phyloP scores from a whole-genome alignment of 2,329 filamentous ascomycete genomes.

The Raffaelea arxii region DNA sequence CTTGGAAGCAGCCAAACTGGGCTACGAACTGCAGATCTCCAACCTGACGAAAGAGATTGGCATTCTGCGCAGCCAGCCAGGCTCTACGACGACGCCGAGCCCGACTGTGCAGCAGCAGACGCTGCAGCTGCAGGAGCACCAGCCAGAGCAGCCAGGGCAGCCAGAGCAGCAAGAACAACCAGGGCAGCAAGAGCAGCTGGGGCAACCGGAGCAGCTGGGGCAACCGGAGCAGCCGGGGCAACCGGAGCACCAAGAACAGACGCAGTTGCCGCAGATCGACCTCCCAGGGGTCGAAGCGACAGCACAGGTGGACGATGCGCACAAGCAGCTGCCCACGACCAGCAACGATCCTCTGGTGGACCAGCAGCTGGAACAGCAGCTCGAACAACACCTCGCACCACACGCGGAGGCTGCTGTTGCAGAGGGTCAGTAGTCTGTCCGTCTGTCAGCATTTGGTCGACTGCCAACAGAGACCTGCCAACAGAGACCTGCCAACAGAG shows the following conservation, averaged over 20 bases:
- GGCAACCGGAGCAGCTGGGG: not conserved
- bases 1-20: constrained; percentile 30
- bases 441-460: too few species aligned
- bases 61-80: constrained; percentile 10
- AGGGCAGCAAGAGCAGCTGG: not conserved
- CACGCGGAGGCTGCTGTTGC: constrained; percentile 3
- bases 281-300: not conserved
- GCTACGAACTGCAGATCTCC: constrained; percentile 25
- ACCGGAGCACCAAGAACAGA: too few species aligned
- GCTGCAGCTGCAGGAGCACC: not conserved
- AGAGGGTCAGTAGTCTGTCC: too few species aligned
- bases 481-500: too few species aligned
- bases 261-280: not conserved
- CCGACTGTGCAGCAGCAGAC: not conserved
- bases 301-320: not conserved
- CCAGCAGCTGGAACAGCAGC: constrained; percentile 7
- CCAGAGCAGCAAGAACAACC: not conserved
- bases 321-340: not conserved
- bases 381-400: constrained; percentile 9
- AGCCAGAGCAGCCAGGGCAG: not conserved
- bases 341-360: constrained; percentile 7
- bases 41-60: constrained; percentile 25
- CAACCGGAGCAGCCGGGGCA: too few species aligned
- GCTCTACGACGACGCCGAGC: too few species aligned
- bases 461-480: not conserved